phyloP scores from a whole-genome alignment of 2,329 filamentous ascomycete genomes.

The Thielaviopsis euricoi region DNA sequence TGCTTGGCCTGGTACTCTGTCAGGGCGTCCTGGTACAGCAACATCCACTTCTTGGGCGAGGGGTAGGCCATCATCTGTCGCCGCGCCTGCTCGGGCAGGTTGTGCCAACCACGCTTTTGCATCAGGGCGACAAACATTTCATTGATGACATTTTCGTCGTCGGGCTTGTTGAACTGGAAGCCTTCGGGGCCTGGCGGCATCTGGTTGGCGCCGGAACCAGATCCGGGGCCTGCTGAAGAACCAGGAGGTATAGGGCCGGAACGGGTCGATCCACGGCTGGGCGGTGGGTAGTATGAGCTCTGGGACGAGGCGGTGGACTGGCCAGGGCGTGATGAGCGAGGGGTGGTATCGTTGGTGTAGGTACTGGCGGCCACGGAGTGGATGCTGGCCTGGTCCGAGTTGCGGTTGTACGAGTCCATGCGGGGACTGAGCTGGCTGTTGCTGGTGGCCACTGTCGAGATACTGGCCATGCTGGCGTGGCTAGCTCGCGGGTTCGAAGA shows the following conservation, averaged over 20 bases:
- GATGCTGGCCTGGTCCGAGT: constrained; percentile 37
- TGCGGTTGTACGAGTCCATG: constrained; percentile 41
- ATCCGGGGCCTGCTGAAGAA: constrained; percentile 35
- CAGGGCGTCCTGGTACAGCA: constrained; percentile 87
- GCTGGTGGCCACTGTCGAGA: constrained; percentile 37
- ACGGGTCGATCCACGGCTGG: constrained; percentile 39
- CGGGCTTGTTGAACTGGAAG: constrained; percentile 52
- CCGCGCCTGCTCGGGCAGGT: constrained; percentile 82
- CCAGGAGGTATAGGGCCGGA: constrained; percentile 33
- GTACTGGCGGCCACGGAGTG: constrained; percentile 13
- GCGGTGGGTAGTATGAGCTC: constrained; percentile 33
- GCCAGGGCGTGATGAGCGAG: constrained; percentile 34
- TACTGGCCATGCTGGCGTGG: constrained; percentile 30
- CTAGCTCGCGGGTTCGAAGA: constrained; percentile 26
- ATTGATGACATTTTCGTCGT: constrained; percentile 71
- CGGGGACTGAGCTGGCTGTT: constrained; percentile 39
- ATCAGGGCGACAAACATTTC: constrained; percentile 85
- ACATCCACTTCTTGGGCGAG: constrained; percentile 88
- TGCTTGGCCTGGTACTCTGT: constrained; percentile 91
- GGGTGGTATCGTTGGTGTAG: constrained; percentile 15
- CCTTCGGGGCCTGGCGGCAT: constrained; percentile 30
- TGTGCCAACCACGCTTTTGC: constrained; percentile 96
- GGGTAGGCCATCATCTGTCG: constrained; percentile 95
- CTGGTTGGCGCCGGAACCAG: constrained; percentile 31
- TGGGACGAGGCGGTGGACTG: constrained; percentile 40